phyloP scores from a whole-genome alignment of 2,329 filamentous ascomycete genomes.

The Pseudocercospora vitis region DNA sequence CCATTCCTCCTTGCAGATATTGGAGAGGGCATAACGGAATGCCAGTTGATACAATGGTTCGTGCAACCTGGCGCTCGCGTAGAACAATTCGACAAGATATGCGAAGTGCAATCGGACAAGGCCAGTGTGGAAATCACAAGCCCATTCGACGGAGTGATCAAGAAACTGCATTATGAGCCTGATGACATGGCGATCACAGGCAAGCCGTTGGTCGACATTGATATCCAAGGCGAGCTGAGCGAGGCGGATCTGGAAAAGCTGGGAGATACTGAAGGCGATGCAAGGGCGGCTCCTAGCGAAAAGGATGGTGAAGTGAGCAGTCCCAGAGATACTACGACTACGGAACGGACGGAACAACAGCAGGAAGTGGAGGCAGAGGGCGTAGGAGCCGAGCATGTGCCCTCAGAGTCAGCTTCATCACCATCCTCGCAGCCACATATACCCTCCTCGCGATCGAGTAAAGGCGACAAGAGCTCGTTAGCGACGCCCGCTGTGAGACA shows the following conservation, averaged over 20 bases:
- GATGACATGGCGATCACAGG: slow-evolving; percentile 97
- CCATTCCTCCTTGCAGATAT: slow-evolving; percentile 83
- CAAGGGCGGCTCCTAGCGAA: neutral
- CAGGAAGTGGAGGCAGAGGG: slow-evolving; percentile 24
- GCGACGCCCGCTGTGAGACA: slow-evolving; percentile 93
- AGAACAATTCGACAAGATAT: slow-evolving; percentile 96
- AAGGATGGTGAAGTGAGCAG: slow-evolving; percentile 22
- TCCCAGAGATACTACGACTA: slow-evolving; percentile 11
- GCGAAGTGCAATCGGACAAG: slow-evolving; percentile 98
- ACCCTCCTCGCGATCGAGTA: slow-evolving; percentile 35
- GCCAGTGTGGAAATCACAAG: slow-evolving; percentile 80
- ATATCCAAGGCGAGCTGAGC: slow-evolving; percentile 76
- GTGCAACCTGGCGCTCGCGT: slow-evolving; percentile 92
- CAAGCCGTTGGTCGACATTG: slow-evolving; percentile 88
- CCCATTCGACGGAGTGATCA: slow-evolving; percentile 90
- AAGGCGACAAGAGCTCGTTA: slow-evolving; percentile 68
- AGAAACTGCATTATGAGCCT: slow-evolving; percentile 91
- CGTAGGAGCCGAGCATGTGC: slow-evolving; percentile 17
- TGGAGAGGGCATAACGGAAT: slow-evolving; percentile 94
- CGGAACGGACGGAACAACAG: slow-evolving; percentile 19
- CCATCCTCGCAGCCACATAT: slow-evolving; percentile 6
- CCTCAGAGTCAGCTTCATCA: slow-evolving; percentile 1
- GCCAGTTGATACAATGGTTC: slow-evolving; percentile 99
- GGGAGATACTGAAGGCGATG: slow-evolving; percentile 33
- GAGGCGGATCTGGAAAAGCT: slow-evolving; percentile 56